A percentile compares a stretch with the other conserved stretches of the same genome.
Conservation (phyloP, 208 protist species). For the Trypanosoma grayi region DNA sequence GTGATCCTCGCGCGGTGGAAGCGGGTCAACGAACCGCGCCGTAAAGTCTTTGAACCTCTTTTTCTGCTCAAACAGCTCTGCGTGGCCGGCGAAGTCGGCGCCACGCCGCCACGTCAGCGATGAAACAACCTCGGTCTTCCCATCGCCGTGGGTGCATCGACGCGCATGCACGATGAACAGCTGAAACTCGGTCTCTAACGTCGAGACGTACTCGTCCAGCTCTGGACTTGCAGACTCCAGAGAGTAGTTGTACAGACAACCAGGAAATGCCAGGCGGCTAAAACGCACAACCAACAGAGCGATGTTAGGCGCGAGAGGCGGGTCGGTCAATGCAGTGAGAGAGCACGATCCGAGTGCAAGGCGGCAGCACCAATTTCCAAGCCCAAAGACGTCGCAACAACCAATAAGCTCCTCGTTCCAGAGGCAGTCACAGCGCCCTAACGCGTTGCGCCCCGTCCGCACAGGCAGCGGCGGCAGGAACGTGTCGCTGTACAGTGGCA, state of each 20-base stretch:
- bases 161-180: constrained; percentile 11
- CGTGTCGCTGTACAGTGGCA: not conserved
- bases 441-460: constrained; percentile 8
- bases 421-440: constrained; percentile 26
- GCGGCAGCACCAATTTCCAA: constrained; percentile 28
- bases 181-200: constrained; percentile 30
- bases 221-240: not conserved
- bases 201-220: constrained; percentile 18
- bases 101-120: constrained; percentile 28
- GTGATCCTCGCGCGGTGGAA: constrained; percentile 16
- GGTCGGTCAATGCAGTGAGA: not conserved
- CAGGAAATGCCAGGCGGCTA: constrained; percentile 23
- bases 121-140: not conserved
- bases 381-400: constrained; percentile 21
- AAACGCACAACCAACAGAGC: constrained; percentile 23
- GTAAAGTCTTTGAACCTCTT: constrained; percentile 6
- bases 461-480: constrained; percentile 14
- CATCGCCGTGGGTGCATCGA: not conserved
- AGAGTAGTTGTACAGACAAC: constrained; percentile 17
- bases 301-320: not conserved
- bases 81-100: constrained; percentile 15
- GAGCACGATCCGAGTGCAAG: constrained; percentile 25
- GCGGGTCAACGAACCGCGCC: constrained; percentile 8
- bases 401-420: constrained; percentile 30
- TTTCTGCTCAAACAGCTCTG: constrained; percentile 14